These are phyloP conservation scores for Panaeolus cyanescens DNA, from an alignment of 768 basidiomycete species.

Conservation along the genomic window DNA sequence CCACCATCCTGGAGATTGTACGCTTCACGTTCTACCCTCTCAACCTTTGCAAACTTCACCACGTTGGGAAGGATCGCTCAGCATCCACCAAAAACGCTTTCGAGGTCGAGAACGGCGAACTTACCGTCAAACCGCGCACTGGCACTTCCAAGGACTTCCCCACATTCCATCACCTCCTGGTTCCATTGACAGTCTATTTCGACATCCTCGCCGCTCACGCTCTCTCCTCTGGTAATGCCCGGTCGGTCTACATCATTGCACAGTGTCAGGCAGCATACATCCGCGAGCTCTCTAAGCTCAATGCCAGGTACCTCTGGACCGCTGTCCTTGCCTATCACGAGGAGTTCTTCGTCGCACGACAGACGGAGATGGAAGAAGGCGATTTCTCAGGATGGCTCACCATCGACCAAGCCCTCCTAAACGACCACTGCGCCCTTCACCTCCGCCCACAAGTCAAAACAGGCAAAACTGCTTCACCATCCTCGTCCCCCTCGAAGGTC, in stretches of 20 bases:
- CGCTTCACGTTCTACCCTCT: background rate
- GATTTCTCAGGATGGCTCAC: background rate
- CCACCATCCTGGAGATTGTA: background rate
- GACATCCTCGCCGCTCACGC: conserved; percentile 9
- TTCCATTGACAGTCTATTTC: conserved; percentile 9
- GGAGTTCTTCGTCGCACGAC: background rate
- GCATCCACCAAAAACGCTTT: background rate
- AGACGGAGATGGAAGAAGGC: background rate
- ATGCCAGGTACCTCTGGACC: conserved; percentile 6
- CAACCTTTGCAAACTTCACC: conserved; percentile 9
- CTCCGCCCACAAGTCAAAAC: background rate
- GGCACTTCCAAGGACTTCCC: conserved; percentile 9
- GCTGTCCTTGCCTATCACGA: conserved; percentile 1
- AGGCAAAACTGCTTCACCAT: background rate
- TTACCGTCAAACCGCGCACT: background rate
- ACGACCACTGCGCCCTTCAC: background rate
- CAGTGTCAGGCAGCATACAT: background rate
- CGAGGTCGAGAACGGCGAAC: background rate
- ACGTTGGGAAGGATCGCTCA: background rate
- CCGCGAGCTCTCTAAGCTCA: conserved; percentile 3
- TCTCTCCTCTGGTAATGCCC: background rate
- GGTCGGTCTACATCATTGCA: background rate
- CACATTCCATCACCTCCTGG: conserved; percentile 5
- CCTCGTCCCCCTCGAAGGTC: background rate
- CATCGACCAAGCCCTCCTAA: background rate